Evolutionary conservation across 345 rosid species (phyloP), one percentile per base, ranked within the genome.

Genomic region (Aurinia saxatilis): DNA sequence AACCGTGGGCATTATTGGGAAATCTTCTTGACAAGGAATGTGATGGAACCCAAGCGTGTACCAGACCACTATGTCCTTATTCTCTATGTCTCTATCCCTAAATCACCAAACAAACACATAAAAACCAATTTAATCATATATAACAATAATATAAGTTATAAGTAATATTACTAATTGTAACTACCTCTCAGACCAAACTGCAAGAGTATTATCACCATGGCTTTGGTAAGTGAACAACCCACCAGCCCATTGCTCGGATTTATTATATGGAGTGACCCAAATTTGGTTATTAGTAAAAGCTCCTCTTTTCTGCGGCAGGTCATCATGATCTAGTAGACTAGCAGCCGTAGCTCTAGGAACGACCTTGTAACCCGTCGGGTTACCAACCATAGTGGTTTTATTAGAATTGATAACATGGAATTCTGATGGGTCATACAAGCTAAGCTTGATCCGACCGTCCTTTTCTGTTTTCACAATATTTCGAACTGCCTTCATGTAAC

Each of bases 41-140:
- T 93, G 95, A 70, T 93, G 99, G 86, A 93, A 90, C 1, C 97
- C 99, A 49, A 93, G 63, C 8, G 99, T 93, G 67, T 93, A 93
- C 99, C 99, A 93, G 41, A 90, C 25, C 52, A 93, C 99, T 42
- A 93, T 79, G 62, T 90, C 99, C 63, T 70, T 84, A 60, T 90
- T 80, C 80, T 85, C 97, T 10, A 93, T 87, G 14, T 78, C 68
- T 33, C 97, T 82, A 65, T 90, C 82, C 80, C 99, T 93, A 55
- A 27, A 4, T 6, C 39, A 63, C 21, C 41, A 25, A 47, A 30
- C 23, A 45, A 66, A 52, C 9, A 5, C 10, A 44, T 19, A 1
- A 72, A 45, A 13, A 27, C 5, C 31, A 5, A 4, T 27, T 10
- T 16, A 15, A 21, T 21, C 25, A 21, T 21, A 21, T 21, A 27